Evolutionary conservation across 768 basidiomycete species (phyloP).

Genomic region (Calocera cornea): DNA sequence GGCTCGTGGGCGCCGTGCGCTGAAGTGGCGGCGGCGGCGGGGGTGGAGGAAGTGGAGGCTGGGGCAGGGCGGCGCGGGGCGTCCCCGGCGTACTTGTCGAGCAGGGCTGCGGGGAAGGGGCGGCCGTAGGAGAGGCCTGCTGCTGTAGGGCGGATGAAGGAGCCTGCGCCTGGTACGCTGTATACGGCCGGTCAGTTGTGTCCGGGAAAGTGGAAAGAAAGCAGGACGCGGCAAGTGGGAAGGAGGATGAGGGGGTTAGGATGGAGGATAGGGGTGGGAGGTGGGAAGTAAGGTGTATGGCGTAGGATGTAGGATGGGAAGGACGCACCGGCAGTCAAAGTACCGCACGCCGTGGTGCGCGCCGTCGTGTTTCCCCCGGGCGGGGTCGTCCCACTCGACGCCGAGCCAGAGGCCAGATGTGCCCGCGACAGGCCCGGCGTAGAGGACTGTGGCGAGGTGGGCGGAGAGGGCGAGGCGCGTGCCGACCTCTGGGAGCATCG

Average conservation of each 20-base stretch:
- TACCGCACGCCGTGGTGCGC: slow-evolving; percentile 61
- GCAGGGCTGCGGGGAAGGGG: slow-evolving; percentile 63
- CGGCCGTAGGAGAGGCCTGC: slow-evolving; percentile 40
- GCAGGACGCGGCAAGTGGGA: too few relatives aligned
- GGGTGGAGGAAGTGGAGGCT: too few relatives aligned
- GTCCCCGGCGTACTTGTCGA: slow-evolving; percentile 61
- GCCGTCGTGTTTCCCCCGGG: slow-evolving; percentile 80
- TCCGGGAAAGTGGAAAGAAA: neutral
- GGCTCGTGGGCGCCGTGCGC: slow-evolving; percentile 27
- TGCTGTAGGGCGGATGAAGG: slow-evolving; percentile 64
- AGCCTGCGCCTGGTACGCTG: slow-evolving; percentile 53
- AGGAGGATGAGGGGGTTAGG: too few relatives aligned
- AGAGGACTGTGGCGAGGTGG: slow-evolving; percentile 56
- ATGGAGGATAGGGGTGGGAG: too few relatives aligned
- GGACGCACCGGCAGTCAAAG: slow-evolving; percentile 59
- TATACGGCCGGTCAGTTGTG: neutral
- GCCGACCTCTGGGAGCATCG: slow-evolving; percentile 24
- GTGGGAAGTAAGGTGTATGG: too few relatives aligned
- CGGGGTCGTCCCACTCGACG: slow-evolving; percentile 88
- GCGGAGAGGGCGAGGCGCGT: slow-evolving; percentile 43
- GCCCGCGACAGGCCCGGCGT: slow-evolving; percentile 47
- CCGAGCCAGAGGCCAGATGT: slow-evolving; percentile 75
- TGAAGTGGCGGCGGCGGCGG: too few relatives aligned
- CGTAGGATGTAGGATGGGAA: too few relatives aligned
- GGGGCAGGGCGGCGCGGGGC: slow-evolving; percentile 29